Percentiles rank a stretch among this genome's conserved stretches.
phyloP scores from a whole-genome alignment of 805 yeast species.

The Candida silvicultrix region DNA sequence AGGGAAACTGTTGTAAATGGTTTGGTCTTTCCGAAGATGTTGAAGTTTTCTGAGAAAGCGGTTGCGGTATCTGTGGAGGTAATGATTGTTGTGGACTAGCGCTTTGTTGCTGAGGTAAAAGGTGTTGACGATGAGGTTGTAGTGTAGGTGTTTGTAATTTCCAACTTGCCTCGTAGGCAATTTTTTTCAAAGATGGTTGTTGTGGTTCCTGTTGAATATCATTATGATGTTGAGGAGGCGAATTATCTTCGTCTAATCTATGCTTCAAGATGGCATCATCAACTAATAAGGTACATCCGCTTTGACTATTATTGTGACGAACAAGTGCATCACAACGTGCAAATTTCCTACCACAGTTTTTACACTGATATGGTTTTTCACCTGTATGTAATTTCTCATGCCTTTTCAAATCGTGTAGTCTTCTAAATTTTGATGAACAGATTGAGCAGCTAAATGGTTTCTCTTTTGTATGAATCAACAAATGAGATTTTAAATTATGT shows the following conservation, averaged over 20 bases:
- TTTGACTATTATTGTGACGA: conserved; percentile 50
- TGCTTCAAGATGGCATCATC: conserved; percentile 8
- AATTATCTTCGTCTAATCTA: background rate
- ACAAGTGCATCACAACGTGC: conserved; percentile 74
- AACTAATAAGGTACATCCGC: conserved; percentile 17
- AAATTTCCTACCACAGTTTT: conserved; percentile 54
- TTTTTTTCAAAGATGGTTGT: background rate
- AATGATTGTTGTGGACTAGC: background rate
- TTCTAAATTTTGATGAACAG: conserved; percentile 58
- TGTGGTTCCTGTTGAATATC: background rate
- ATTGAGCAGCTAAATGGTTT: conserved; percentile 59
- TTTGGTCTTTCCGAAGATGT: background rate
- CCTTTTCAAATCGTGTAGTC: conserved; percentile 71
- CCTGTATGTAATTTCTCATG: conserved; percentile 75
- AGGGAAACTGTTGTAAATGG: background rate
- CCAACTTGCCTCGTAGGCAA: background rate
- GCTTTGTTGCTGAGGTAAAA: background rate
- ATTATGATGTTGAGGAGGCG: background rate
- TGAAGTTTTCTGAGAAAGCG: background rate
- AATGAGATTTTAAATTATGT: conserved; percentile 70
- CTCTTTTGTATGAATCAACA: conserved; percentile 57
- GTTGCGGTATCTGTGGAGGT: background rate
- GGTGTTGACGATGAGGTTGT: background rate
- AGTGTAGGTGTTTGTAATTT: background rate
- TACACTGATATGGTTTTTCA: conserved; percentile 61